Evolutionary conservation across 768 basidiomycete species (phyloP).

Genomic region (Boletus rubropictus): DNA sequence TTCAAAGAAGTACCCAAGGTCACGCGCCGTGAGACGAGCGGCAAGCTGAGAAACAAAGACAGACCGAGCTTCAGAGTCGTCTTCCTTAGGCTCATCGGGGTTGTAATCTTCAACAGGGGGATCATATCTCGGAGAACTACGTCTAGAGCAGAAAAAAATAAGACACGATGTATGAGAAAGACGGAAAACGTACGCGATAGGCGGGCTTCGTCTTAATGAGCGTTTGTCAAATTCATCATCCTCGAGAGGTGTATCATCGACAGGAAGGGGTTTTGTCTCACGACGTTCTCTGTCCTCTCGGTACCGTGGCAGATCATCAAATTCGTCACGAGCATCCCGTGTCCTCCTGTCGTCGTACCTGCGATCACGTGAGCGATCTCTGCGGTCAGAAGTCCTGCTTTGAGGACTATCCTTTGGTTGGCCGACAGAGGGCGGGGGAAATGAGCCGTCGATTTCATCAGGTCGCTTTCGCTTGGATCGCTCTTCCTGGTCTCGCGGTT

Average conservation of each 20-base stretch:
- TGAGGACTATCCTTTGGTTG: constrained; percentile 45
- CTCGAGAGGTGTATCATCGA: constrained; percentile 37
- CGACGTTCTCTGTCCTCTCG: constrained; percentile 40
- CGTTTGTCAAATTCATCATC: constrained; percentile 31
- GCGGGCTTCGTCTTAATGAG: constrained; percentile 34
- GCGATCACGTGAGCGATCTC: constrained; percentile 50
- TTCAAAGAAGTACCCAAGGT: constrained; percentile 98
- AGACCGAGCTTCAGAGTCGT: constrained; percentile 97
- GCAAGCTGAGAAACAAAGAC: constrained; percentile 99
- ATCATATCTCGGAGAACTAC: constrained; percentile 69
- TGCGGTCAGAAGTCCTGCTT: constrained; percentile 39
- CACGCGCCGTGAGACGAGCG: constrained; percentile 91
- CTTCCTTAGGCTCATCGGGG: constrained; percentile 86
- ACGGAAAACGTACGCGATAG: constrained; percentile 38
- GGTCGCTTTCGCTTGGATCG: constrained; percentile 62
- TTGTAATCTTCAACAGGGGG: constrained; percentile 64
- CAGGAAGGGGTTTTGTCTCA: constrained; percentile 35
- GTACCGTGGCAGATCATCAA: constrained; percentile 48
- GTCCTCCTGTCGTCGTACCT: constrained; percentile 47
- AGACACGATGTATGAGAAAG: constrained; percentile 5
- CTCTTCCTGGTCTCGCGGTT: constrained; percentile 43
- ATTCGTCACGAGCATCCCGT: constrained; percentile 51
- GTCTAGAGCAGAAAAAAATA: constrained; percentile 36
- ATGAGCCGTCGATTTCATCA: constrained; percentile 47
- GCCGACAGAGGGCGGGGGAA: constrained; percentile 34